Evolutionary conservation across 1,284 basidiomycete genomes (phyloP).

Genomic region (Trametes pubescens): DNA sequence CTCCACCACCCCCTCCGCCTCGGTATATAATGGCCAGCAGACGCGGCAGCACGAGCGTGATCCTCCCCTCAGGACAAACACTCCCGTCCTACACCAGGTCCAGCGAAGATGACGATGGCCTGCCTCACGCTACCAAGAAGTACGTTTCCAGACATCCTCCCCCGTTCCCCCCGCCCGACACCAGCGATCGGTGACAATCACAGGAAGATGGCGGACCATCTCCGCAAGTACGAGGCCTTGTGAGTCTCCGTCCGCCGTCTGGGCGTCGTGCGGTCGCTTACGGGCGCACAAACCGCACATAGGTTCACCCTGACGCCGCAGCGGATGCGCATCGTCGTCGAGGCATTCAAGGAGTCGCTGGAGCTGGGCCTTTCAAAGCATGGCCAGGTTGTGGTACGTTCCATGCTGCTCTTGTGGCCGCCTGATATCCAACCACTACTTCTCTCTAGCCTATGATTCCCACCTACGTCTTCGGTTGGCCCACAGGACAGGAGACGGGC

Average conservation of each 20-base stretch:
- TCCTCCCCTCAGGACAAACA: slow-evolving; percentile 76
- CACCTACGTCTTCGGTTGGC: slow-evolving; percentile 98
- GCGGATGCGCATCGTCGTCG: slow-evolving; percentile 96
- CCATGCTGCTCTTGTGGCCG: not conserved
- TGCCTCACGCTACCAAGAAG: slow-evolving; percentile 90
- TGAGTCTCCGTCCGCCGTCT: slow-evolving; percentile 48
- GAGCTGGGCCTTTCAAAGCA: slow-evolving; percentile 87
- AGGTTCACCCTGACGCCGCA: slow-evolving; percentile 91
- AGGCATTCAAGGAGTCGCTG: slow-evolving; percentile 93
- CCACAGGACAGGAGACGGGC: slow-evolving; percentile 88
- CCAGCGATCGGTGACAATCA: slow-evolving; percentile 34
- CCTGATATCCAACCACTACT: slow-evolving; percentile 17
- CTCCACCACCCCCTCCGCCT: slow-evolving; percentile 4
- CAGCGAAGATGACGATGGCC: slow-evolving; percentile 75
- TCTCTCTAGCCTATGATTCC: slow-evolving; percentile 87
- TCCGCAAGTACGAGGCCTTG: slow-evolving; percentile 87
- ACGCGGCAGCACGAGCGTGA: slow-evolving; percentile 77
- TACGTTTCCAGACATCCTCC: slow-evolving; percentile 45
- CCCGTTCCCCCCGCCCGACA: slow-evolving; percentile 31
- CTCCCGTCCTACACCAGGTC: slow-evolving; percentile 83
- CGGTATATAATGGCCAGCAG: slow-evolving; percentile 54
- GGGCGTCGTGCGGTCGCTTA: not conserved
- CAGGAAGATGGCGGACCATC: slow-evolving; percentile 89
- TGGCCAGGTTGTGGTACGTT: slow-evolving; percentile 88
- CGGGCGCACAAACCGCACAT: slow-evolving; percentile 14